phyloP scores from a whole-genome alignment of 257 asterid species.

The Mitragyna speciosa region DNA sequence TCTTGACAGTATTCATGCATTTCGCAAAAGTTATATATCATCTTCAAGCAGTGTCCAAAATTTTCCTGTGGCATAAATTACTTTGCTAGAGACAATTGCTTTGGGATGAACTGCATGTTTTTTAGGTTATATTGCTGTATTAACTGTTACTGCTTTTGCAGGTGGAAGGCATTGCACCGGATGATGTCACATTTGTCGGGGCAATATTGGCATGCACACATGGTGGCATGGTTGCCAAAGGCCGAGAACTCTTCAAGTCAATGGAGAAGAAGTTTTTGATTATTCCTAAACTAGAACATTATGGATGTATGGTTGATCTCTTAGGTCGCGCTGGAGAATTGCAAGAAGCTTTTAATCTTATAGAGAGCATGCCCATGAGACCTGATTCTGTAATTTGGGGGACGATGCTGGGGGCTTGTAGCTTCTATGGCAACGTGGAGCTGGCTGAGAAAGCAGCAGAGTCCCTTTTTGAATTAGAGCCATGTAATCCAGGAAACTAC shows the following conservation, averaged over 20 bases:
- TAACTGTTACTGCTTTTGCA: constrained; percentile 31
- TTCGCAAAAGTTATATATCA: too few species aligned
- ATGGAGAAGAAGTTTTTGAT: neutral
- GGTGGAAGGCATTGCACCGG: constrained; percentile 58
- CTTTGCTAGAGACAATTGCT: neutral
- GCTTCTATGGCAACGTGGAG: constrained; percentile 68
- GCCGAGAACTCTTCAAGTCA: constrained; percentile 18
- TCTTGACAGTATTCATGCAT: too few species aligned
- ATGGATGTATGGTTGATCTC: constrained; percentile 86
- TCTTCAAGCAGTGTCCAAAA: too few species aligned
- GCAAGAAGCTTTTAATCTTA: constrained; percentile 59
- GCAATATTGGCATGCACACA: constrained; percentile 83
- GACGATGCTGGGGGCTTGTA: constrained; percentile 73
- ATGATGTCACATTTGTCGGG: constrained; percentile 85
- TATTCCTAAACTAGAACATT: constrained; percentile 44
- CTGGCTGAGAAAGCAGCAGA: constrained; percentile 68
- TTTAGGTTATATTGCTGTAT: too few species aligned
- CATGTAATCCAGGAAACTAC: constrained; percentile 76
- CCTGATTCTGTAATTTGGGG: constrained; percentile 92
- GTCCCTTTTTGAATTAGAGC: constrained; percentile 58
- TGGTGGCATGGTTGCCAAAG: neutral
- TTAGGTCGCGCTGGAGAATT: constrained; percentile 73
- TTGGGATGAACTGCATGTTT: neutral
- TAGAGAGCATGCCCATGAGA: constrained; percentile 68
- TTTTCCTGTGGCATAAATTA: neutral